Conservation (phyloP, 2,329 filamentous ascomycete genomes). For the Huntiella savannae region DNA sequence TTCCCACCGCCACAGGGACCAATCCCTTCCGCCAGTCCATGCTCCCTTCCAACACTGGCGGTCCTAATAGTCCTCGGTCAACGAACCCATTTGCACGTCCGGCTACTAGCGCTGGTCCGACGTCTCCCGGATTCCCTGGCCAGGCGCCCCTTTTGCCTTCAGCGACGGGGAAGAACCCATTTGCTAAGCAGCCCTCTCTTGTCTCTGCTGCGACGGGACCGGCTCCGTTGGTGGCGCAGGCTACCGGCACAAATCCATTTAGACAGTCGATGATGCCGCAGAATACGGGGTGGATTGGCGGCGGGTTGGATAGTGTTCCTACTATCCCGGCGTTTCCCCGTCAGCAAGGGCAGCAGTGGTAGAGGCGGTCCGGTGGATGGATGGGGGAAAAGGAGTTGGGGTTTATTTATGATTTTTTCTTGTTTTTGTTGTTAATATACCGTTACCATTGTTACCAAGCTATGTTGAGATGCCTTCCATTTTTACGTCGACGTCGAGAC, state of each 20-base stretch:
- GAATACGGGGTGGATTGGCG: conserved; percentile 78
- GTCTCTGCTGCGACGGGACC: conserved; percentile 23
- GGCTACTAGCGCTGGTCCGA: conserved; percentile 1
- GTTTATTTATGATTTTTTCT: conserved; percentile 8
- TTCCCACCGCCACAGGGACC: conserved; percentile 26
- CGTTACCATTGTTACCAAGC: not conserved
- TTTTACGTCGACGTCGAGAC: not conserved
- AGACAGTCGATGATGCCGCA: conserved; percentile 76
- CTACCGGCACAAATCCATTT: conserved; percentile 90
- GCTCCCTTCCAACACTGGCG: conserved; percentile 32
- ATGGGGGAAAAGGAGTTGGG: not conserved
- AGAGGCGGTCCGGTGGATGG: conserved; percentile 14
- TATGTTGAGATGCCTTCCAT: not conserved
- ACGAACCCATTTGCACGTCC: conserved; percentile 74
- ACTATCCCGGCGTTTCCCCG: conserved; percentile 72
- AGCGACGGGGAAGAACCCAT: conserved; percentile 38
- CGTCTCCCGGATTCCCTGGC: not conserved
- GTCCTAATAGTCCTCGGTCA: conserved; percentile 40
- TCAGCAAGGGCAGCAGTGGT: conserved; percentile 42
- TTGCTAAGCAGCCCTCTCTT: conserved; percentile 28
- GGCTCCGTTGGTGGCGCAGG: conserved; percentile 45
- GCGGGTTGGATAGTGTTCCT: conserved; percentile 57
- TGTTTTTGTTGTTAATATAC: not conserved
- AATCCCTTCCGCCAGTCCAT: conserved; percentile 93
- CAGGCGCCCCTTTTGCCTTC: conserved; percentile 26